phyloP scores from a whole-genome alignment of 805 yeast genomes.

The Cyberlindnera veronae region DNA sequence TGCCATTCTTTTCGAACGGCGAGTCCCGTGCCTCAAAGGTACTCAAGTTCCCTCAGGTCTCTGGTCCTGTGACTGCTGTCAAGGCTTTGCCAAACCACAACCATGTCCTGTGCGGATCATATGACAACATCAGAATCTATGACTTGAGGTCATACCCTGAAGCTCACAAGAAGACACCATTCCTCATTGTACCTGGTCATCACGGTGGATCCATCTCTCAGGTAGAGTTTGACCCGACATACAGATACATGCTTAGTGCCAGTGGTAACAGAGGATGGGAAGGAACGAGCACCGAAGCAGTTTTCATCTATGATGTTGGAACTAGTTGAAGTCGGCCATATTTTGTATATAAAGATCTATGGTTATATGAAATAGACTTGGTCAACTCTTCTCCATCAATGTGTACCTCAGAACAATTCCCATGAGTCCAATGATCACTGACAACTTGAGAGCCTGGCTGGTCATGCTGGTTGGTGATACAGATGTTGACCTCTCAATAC shows the following conservation, averaged over 20 bases:
- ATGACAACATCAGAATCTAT: conserved; percentile 84
- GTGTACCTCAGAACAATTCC: too few relatives aligned
- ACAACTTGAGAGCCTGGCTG: too few relatives aligned
- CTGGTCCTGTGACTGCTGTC: conserved; percentile 87
- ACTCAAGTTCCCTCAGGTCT: conserved; percentile 75
- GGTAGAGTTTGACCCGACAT: conserved; percentile 79
- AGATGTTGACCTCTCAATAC: too few relatives aligned
- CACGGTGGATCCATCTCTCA: conserved; percentile 87
- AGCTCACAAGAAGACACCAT: conserved; percentile 49
- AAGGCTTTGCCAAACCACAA: conserved; percentile 75
- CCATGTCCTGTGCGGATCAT: conserved; percentile 82
- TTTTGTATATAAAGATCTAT: too few relatives aligned
- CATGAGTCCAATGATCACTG: too few relatives aligned
- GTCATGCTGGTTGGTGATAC: too few relatives aligned
- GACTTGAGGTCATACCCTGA: conserved; percentile 54
- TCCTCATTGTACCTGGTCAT: conserved; percentile 91
- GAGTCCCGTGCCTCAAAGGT: conserved; percentile 51
- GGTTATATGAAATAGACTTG: too few relatives aligned
- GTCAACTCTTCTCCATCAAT: too few relatives aligned
- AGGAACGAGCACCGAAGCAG: conserved; percentile 74
- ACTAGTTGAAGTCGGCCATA: too few relatives aligned
- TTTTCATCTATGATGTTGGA: conserved; percentile 76
- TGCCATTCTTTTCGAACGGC: conserved; percentile 39
- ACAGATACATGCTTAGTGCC: conserved; percentile 83
- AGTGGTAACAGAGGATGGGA: conserved; percentile 98